Base-by-base conservation (phyloP, 768 basidiomycete genomes). In the Boletus rufocinnamomeus region DNA sequence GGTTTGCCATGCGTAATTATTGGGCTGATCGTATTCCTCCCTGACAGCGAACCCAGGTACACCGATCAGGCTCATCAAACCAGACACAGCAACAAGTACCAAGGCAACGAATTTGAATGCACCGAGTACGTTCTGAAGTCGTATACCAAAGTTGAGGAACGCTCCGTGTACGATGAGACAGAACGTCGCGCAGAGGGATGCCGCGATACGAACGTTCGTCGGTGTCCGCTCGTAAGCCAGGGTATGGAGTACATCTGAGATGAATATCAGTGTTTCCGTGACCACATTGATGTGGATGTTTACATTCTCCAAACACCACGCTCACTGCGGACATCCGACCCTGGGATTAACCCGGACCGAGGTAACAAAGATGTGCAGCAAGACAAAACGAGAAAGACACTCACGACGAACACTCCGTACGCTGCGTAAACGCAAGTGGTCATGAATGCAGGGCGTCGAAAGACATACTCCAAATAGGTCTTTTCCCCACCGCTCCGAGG, bases 401-500 rank as follows among this genome's bases (percentile, higher is more conserved):
- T 62, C 62, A 85, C 87, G 47, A 81, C 78, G 41, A 87, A 78
- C 6, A 87, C 63, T 1, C 82, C 77, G 64, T 87, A 89, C n/a
- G 79, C 71, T 3, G 83, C 78, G 60, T 80, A 89, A 9, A 78
- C 65, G 63, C 85, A 89, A 5, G 86, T 85, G 16, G 75, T 77
- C 65, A 91, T 69, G 63, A 85, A 87, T 50, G 76, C 79, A 7
- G 88, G 89, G 5, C 77, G 76, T 47, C 81, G 75, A 70, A 82
- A 90, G n/a, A 89, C 80, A 66, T 79, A 88, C 60, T 89, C 87
- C 38, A 91, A 72, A 63, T 90, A 91, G 52, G 85, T 87, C 74
- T 89, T 90, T 75, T 90, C 88, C 2, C 86, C 89, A 1, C 89
- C 89, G 54, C 79, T 89, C 3, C 83, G 76, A 2, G 89, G 89